Conservation (phyloP, 306 rosid genomes). For the Elaeagnus macrophylla region DNA sequence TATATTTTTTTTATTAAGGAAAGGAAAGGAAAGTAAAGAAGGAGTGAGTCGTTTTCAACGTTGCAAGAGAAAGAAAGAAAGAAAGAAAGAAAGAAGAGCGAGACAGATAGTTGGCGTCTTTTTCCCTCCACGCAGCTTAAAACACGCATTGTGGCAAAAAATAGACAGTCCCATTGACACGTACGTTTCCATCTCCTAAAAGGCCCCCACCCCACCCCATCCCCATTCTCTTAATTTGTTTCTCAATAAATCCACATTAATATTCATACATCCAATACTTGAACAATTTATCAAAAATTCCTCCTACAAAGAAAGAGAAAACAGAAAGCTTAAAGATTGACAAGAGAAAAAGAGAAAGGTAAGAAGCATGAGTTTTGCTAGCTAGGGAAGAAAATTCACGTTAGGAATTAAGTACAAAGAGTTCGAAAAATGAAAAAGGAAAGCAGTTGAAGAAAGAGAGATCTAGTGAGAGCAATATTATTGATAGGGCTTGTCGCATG, state of each 20-base stretch:
- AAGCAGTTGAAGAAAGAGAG: conserved; percentile 16
- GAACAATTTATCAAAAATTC: too few relatives aligned
- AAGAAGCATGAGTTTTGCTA: too few relatives aligned
- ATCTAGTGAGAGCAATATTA: too few relatives aligned
- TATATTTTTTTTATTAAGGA: too few relatives aligned
- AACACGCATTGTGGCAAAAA: conserved; percentile 65
- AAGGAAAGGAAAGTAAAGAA: conserved; percentile 24
- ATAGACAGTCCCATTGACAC: conserved; percentile 36
- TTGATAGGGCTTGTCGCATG: conserved; percentile 62
- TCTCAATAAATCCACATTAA: too few relatives aligned
- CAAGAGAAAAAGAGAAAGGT: too few relatives aligned
- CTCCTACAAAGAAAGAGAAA: too few relatives aligned
- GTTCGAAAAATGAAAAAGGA: conserved; percentile 5
- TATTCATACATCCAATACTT: too few relatives aligned
- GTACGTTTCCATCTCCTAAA: conserved; percentile 45
- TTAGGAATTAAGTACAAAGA: conserved; percentile 14
- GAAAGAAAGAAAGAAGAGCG: too few relatives aligned
- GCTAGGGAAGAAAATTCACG: conserved; percentile 25
- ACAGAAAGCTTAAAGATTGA: too few relatives aligned
- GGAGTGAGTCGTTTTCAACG: conserved; percentile 48
- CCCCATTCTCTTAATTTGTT: neutral
- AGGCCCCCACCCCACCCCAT: neutral
- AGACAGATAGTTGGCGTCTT: conserved; percentile 59
- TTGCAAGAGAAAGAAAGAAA: conserved; percentile 24
- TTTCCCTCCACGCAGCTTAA: conserved; percentile 87